These are phyloP conservation scores for Alternaria panax DNA, from an alignment of 2,329 filamentous ascomycete genomes.

Conservation along the genomic window DNA sequence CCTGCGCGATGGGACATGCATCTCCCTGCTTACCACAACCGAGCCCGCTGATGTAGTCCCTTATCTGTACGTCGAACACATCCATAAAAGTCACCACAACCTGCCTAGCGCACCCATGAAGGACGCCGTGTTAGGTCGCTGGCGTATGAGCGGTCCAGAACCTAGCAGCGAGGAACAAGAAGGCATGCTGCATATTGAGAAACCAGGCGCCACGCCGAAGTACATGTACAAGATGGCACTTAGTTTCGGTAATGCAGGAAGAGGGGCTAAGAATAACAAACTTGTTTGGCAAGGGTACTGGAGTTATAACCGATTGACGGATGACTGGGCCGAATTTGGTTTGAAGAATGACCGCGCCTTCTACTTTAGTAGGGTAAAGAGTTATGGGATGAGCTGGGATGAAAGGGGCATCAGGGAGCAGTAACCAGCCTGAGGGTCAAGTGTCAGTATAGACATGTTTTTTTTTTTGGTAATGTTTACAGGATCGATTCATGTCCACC, in stretches of 20 bases:
- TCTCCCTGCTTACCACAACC: conserved; percentile 79
- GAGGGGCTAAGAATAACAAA: conserved; percentile 78
- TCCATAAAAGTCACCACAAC: conserved; percentile 57
- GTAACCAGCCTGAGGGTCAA: not conserved
- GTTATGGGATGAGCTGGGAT: conserved; percentile 58
- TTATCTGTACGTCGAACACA: conserved; percentile 75
- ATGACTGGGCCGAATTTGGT: conserved; percentile 87
- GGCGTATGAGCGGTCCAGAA: conserved; percentile 66
- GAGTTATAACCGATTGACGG: conserved; percentile 87
- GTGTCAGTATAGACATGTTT: not conserved
- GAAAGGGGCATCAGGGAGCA: conserved; percentile 24
- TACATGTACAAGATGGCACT: conserved; percentile 89
- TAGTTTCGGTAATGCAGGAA: conserved; percentile 68
- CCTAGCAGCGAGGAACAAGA: conserved; percentile 37
- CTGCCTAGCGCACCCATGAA: conserved; percentile 68
- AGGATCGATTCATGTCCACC: not conserved
- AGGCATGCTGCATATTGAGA: conserved; percentile 74
- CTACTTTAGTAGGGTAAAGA: conserved; percentile 68
- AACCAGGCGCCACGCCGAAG: conserved; percentile 78
- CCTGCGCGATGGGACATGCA: conserved; percentile 84
- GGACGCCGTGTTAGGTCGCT: conserved; percentile 70
- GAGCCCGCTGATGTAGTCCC: conserved; percentile 90
- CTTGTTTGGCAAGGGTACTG: conserved; percentile 88
- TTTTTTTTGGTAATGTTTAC: not conserved
- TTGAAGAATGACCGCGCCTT: conserved; percentile 68